Evolutionary conservation across 768 basidiomycete species (phyloP), one percentile per base, ranked within the genome.

Genomic region (Sporobolomyces pararoseus): DNA sequence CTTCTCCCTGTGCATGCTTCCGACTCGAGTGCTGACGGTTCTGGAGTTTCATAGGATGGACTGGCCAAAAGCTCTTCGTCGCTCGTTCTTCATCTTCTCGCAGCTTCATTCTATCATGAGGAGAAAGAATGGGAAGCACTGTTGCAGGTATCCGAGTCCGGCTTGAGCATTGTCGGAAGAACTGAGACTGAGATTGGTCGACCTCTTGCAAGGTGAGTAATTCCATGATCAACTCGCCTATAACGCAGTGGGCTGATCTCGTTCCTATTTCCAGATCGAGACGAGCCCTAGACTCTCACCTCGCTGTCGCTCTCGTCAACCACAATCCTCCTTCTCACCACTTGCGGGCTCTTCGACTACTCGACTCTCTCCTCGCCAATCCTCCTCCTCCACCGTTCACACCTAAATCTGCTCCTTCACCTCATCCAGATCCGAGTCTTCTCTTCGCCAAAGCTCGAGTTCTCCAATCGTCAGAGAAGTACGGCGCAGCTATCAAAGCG

Each of bases 301-400:
- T 95, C 17, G 88, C 86, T 3, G 87, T 86, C 0, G 86, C 90
- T 7, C 83, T 96, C 21, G 89, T 91, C 5, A 88, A 96, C 76
- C 83, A 89, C 57, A 90, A 86, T 78, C 87, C 94, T 34, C 95
- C 95, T 0, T 93, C 93, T 75, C 88, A 97, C 75, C 95, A 98
- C 77, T 74, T 81, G 16, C 86, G 88, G 60, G 95, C 96, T 2
- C 81, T 88, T 31, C 81, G 83, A 23, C 83, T 96, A 14, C 82
- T 97, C 27, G 85, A 89, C 37, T 85, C 87, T 6, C 83, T 95
- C 21, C 84, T 98, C 63, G 52, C 65, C 14, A 51, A 52, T 4
- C 14, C 55, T 6, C 52, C 65, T 1, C 62, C 65, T 0, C 50
- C 60, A 0, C 60, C 66, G 0, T 49, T 57, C 55, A n/a, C 42